Percentiles rank a stretch among this genome's conserved stretches.
phyloP scores from a whole-genome alignment of 108 stramenopile genomes.

The Stephanodiscus triporus region DNA sequence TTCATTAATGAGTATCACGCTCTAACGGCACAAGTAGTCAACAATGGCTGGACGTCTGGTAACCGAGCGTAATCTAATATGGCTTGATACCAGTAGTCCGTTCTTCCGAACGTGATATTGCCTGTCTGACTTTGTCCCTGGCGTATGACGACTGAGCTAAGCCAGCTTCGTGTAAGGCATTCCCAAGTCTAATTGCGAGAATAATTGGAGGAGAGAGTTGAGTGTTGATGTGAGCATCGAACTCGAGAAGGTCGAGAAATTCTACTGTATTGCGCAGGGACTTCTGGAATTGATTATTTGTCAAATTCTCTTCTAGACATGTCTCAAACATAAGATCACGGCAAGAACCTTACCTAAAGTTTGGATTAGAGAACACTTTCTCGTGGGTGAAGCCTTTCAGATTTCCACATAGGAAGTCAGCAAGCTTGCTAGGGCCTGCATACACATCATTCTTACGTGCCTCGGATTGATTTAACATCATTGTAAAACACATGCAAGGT shows the following conservation, averaged over 20 bases:
- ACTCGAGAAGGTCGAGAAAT: too few relatives aligned
- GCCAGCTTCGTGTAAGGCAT: constrained; percentile 53
- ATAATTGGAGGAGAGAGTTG: not conserved
- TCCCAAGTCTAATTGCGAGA: constrained; percentile 16
- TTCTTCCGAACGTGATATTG: constrained; percentile 35
- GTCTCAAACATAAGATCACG: too few relatives aligned
- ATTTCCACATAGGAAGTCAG: constrained; percentile 45
- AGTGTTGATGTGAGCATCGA: not conserved
- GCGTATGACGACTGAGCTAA: constrained; percentile 38
- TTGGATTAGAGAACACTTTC: constrained; percentile 44
- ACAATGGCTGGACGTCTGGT: too few relatives aligned
- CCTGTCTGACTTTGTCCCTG: constrained; percentile 33
- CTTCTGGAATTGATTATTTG: too few relatives aligned
- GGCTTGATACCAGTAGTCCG: constrained; percentile 51
- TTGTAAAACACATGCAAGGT: too few relatives aligned
- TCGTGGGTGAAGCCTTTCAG: constrained; percentile 51
- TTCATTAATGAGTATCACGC: too few relatives aligned
- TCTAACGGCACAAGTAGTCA: too few relatives aligned
- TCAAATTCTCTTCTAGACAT: too few relatives aligned
- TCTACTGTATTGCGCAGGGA: too few relatives aligned
- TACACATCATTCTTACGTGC: constrained; percentile 49
- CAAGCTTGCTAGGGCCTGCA: constrained; percentile 20
- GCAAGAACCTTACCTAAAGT: constrained; percentile 41
- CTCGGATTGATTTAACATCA: too few relatives aligned
- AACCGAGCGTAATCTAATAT: constrained; percentile 15